phyloP scores from a whole-genome alignment of 306 rosid genomes.

The Cicer chorassanicum region DNA sequence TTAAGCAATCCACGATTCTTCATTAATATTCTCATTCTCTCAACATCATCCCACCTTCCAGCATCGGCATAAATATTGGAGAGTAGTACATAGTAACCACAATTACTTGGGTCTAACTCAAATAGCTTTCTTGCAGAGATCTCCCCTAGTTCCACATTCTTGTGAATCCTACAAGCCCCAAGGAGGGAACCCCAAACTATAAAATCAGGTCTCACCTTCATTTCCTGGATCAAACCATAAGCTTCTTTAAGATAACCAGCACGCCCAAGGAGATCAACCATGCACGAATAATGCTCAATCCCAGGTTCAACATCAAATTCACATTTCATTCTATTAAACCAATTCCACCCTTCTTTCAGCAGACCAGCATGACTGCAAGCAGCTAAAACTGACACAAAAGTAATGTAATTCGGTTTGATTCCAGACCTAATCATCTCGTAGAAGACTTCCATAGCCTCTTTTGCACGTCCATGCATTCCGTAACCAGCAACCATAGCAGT shows the following conservation, averaged over 20 bases:
- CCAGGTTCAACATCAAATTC: slow-evolving; percentile 70
- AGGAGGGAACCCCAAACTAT: slow-evolving; percentile 86
- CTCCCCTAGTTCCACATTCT: slow-evolving; percentile 73
- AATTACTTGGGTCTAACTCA: slow-evolving; percentile 72
- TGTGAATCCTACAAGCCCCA: slow-evolving; percentile 77
- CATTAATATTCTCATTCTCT: slow-evolving; percentile 70
- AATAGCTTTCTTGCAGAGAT: slow-evolving; percentile 68
- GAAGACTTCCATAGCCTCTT: slow-evolving; percentile 69
- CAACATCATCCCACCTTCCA: slow-evolving; percentile 77
- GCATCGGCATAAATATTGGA: slow-evolving; percentile 82
- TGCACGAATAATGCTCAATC: slow-evolving; percentile 77
- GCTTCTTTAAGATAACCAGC: slow-evolving; percentile 71
- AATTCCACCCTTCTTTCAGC: slow-evolving; percentile 75
- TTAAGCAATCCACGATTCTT: slow-evolving; percentile 67
- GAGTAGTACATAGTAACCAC: slow-evolving; percentile 78
- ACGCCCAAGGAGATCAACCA: slow-evolving; percentile 86
- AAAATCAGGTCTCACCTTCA: slow-evolving; percentile 70
- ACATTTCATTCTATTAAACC: slow-evolving; percentile 69
- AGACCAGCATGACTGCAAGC: slow-evolving; percentile 87
- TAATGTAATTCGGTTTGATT: slow-evolving; percentile 66
- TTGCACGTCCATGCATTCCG: slow-evolving; percentile 78
- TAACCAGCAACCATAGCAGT: slow-evolving; percentile 79
- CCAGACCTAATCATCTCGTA: slow-evolving; percentile 59
- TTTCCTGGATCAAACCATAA: slow-evolving; percentile 69
- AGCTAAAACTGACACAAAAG: slow-evolving; percentile 71